Evolutionary conservation across 2,329 filamentous ascomycete genomes (phyloP), one percentile per base, ranked within the genome.

Genomic region (Ceratocystis variospora): DNA sequence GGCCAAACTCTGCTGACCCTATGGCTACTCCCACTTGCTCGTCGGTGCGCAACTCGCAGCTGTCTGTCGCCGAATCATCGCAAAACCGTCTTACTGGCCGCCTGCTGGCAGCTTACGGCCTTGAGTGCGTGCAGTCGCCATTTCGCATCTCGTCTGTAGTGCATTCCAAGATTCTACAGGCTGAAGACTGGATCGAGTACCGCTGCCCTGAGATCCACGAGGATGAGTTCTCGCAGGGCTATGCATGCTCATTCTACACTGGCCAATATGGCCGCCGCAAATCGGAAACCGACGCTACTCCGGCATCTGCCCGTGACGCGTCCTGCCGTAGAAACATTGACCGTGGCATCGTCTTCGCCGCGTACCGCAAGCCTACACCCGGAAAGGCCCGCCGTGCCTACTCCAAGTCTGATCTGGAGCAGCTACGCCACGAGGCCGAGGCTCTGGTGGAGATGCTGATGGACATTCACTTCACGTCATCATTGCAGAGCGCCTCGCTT

Each of bases 291-390:
- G 70, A 70, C 68, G 67, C 59, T 2, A 48, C 64, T 17, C 66
- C 44, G 17, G 37, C 61, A 5, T 57, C 37, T 45, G 55, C 53
- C 2, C 50, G 15, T 12, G 65, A 61, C 22, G 45, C 65, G 28
- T 61, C 61, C 5, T 44, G 41, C 15, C 44, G 67, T 37, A 65
- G 64, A 41, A 66, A 67, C 22, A 75, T 76, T 63, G 78, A 82
- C 69, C 76, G 79, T 41, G 81, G 81, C 59, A 79, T 84, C 67
- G 78, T 83, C 4, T 84, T 84, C 65, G 81, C 81, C 0, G 81
- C 80, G 0, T 83, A 83, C 69, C 76, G 80, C 25, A 79, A 79
- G 68, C 79, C 79, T 17, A 61, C 55, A 10, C 74, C 75, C 53
- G 72, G 71, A 6, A 77, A 76, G 28, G 75, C 75, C 17, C 65